A percentile compares a stretch with the other conserved stretches of the same genome.
phyloP scores from a whole-genome alignment of 177 flowering plant species.

The Vitis hybrid region DNA sequence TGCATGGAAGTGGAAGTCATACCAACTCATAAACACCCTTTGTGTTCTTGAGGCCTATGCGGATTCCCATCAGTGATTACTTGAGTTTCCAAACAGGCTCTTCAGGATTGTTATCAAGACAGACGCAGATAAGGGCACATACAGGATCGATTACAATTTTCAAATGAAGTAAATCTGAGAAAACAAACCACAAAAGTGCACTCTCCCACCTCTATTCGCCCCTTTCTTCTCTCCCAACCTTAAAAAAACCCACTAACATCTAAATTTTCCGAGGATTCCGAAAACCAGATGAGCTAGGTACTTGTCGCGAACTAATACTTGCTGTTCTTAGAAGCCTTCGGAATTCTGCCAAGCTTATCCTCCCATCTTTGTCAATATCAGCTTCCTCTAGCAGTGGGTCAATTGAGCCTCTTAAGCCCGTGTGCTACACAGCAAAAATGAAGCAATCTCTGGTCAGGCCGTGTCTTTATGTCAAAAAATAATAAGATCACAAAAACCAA shows the following conservation, averaged over 20 bases:
- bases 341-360: conserved; percentile 81
- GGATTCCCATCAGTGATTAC: conserved; percentile 5
- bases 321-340: conserved; percentile 89
- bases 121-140: conserved; percentile 2
- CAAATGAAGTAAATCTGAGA: conserved; percentile 1
- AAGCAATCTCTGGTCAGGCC: not conserved
- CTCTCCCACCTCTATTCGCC: not conserved
- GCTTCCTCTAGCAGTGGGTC: conserved; percentile 95
- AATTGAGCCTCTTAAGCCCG: conserved; percentile 88
- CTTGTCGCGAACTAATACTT: conserved; percentile 65
- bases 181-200: not conserved
- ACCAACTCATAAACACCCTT: not conserved
- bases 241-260: not conserved
- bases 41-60: not conserved
- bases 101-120: not conserved
- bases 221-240: not conserved
- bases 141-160: conserved; percentile 7
- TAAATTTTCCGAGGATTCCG: conserved; percentile 37
- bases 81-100: not conserved
- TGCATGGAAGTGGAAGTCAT: not conserved
- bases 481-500: not conserved
- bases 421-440: conserved; percentile 51
- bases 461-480: not conserved
- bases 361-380: conserved; percentile 96
- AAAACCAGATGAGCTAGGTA: conserved; percentile 43